Percentiles rank a stretch among this genome's conserved stretches.
Evolutionary conservation across 306 rosid genomes (phyloP).

Genomic region (Sophora flavescens): DNA sequence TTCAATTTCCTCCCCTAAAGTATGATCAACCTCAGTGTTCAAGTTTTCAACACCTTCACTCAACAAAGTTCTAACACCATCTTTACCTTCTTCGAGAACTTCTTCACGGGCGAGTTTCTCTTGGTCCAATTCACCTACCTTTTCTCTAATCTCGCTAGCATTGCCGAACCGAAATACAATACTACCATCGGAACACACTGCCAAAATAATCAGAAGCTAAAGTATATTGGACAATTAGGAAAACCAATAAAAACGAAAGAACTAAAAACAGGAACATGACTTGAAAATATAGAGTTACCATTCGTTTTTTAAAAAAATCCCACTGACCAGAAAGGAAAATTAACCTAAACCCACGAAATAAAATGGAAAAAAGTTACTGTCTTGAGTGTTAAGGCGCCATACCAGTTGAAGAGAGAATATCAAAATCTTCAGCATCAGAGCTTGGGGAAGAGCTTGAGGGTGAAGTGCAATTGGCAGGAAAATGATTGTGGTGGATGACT

Average conservation of each 20-base stretch:
- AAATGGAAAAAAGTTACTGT: conserved; percentile 6
- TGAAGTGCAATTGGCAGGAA: conserved; percentile 47
- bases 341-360: conserved; percentile 14
- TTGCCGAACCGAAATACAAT: conserved; percentile 61
- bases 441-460: conserved; percentile 41
- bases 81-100: conserved; percentile 42
- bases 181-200: conserved; percentile 72
- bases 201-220: conserved; percentile 46
- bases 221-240: conserved; percentile 1
- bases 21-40: conserved; percentile 39
- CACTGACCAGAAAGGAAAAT: conserved; percentile 33
- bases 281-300: neutral
- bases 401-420: conserved; percentile 60
- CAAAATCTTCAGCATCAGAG: conserved; percentile 49
- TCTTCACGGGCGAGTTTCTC: conserved; percentile 38
- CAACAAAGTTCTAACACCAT: conserved; percentile 23
- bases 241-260: neutral
- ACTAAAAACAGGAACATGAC: neutral
- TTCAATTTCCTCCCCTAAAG: conserved; percentile 42
- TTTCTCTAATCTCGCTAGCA: conserved; percentile 51
- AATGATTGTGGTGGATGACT: neutral
- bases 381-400: conserved; percentile 38
- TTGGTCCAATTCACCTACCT: conserved; percentile 34
- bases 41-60: conserved; percentile 46
- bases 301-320: neutral